phyloP scores from a whole-genome alignment of 129 eudicot genomes.

The Helianthus annuus region DNA sequence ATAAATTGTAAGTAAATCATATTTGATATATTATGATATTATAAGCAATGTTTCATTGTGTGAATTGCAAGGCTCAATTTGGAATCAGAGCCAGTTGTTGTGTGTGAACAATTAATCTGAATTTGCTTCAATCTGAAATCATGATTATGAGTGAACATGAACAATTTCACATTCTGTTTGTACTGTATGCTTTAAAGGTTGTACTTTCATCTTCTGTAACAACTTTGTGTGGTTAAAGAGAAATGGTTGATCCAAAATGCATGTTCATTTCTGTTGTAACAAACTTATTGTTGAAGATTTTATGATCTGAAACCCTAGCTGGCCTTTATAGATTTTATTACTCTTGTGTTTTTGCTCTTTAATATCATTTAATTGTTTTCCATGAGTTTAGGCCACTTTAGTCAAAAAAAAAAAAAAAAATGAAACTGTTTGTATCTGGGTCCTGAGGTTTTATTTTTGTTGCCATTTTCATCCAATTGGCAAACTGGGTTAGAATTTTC shows the following conservation, averaged over 20 bases:
- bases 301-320: not conserved
- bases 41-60: constrained; percentile 23
- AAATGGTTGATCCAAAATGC: not conserved
- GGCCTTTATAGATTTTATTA: not conserved
- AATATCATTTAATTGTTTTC: too few species aligned
- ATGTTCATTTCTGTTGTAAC: not conserved
- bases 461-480: too few species aligned
- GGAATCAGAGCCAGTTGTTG: constrained; percentile 14
- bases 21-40: not conserved
- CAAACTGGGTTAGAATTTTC: too few species aligned
- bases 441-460: too few species aligned
- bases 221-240: not conserved
- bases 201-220: not conserved
- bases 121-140: constrained; percentile 11
- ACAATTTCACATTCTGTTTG: not conserved
- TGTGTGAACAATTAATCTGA: constrained; percentile 15
- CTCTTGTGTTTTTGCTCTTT: not conserved
- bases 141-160: not conserved
- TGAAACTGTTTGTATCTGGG: too few species aligned
- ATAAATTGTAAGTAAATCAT: not conserved
- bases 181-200: not conserved
- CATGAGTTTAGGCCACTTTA: too few species aligned
- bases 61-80: constrained; percentile 18
- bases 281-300: constrained; percentile 9
- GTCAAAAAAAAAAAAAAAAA: too few species aligned